These are phyloP conservation scores for Annulohypoxylon bovei DNA, from an alignment of 495 filamentous ascomycete species.

Conservation along the genomic window DNA sequence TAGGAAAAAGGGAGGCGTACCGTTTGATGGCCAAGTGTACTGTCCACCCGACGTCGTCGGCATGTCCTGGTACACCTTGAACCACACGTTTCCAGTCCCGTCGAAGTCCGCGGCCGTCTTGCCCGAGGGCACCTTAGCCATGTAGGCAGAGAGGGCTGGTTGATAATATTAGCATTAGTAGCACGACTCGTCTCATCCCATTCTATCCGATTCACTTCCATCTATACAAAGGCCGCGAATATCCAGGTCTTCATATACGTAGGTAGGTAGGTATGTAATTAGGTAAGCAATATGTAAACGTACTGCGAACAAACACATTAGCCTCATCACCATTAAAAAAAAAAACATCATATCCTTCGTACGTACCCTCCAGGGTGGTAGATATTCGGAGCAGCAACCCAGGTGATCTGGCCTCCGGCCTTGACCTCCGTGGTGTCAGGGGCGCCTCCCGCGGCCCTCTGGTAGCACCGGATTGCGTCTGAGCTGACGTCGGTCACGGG, in stretches of 20 bases:
- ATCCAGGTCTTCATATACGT: background rate
- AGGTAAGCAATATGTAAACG: background rate
- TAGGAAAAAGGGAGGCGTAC: conserved; percentile 43
- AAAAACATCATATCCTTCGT: background rate
- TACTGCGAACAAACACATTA: conserved; percentile 18
- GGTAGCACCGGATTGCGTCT: conserved; percentile 61
- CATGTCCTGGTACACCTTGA: conserved; percentile 42
- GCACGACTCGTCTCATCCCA: background rate
- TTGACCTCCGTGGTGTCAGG: conserved; percentile 54
- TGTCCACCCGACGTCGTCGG: conserved; percentile 47
- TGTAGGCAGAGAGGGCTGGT: conserved; percentile 60
- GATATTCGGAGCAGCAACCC: conserved; percentile 57
- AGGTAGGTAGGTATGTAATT: background rate
- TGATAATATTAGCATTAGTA: background rate
- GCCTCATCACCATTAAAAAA: background rate
- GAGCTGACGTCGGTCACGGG: conserved; percentile 61
- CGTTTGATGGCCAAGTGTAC: conserved; percentile 58
- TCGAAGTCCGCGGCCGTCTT: conserved; percentile 53
- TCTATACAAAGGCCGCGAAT: background rate
- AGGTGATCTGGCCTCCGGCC: conserved; percentile 56
- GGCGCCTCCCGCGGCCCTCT: conserved; percentile 53
- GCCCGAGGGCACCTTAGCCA: conserved; percentile 62
- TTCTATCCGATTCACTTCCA: background rate
- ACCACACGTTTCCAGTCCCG: background rate
- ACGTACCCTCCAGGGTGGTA: conserved; percentile 57